Conservation (phyloP, 2,329 filamentous ascomycete genomes). For the Microsporum audouinii region DNA sequence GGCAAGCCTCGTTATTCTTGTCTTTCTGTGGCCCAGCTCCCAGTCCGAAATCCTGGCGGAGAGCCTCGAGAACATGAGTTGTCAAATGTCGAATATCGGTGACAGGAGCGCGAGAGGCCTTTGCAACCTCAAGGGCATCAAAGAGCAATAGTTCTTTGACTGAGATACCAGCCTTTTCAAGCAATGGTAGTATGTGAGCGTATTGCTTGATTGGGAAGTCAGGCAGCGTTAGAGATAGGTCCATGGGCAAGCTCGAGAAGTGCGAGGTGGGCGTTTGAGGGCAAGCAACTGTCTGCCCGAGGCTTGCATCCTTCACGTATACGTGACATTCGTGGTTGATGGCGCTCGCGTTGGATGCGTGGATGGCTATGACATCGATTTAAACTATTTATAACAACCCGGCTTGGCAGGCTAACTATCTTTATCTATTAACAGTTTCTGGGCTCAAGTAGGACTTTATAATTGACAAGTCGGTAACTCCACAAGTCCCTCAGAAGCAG, state of each 20-base stretch:
- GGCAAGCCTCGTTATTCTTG: constrained; percentile 4
- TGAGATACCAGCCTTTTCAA: constrained; percentile 68
- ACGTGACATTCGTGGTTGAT: neutral
- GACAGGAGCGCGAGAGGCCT: constrained; percentile 69
- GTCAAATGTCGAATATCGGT: constrained; percentile 67
- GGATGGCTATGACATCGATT: neutral
- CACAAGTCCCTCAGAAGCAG: no score
- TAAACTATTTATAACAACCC: neutral
- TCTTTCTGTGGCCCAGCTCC: constrained; percentile 11
- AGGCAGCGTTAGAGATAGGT: constrained; percentile 73
- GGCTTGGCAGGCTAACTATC: neutral
- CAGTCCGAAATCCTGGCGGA: constrained; percentile 53
- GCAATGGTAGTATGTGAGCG: constrained; percentile 61
- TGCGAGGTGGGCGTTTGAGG: neutral
- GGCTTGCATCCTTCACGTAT: neutral
- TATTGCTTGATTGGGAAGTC: constrained; percentile 62
- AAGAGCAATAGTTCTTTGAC: constrained; percentile 77
- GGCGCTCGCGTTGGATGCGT: neutral
- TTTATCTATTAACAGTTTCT: no score
- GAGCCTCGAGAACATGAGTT: constrained; percentile 52
- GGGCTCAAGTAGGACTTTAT: no score
- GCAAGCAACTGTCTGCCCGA: neutral
- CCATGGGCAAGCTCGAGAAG: constrained; percentile 30
- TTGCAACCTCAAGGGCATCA: constrained; percentile 70
- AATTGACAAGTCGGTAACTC: no score